Percentiles rank a stretch among this genome's conserved stretches.
Evolutionary conservation across 148 eudicot species (phyloP).

Genomic region (Diospyros kaki): DNA sequence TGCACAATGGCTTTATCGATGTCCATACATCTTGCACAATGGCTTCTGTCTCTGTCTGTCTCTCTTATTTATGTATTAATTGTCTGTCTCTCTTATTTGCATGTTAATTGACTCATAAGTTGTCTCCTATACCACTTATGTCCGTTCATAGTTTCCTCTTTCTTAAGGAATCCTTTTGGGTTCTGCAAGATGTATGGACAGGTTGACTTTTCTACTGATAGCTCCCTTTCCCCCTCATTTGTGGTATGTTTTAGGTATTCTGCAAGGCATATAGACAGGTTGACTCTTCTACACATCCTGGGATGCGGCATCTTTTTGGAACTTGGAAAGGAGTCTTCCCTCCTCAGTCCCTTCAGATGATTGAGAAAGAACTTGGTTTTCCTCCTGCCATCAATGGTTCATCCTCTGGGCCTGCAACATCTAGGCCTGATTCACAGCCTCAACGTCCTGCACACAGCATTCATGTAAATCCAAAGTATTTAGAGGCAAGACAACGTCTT

Average conservation of each 20-base stretch:
- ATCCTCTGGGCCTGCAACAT: conserved; percentile 48
- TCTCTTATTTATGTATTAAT: too few relatives aligned
- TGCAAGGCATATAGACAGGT: conserved; percentile 93
- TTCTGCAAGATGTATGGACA: conserved; percentile 93
- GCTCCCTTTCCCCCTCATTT: conserved; percentile 2
- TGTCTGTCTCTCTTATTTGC: not conserved
- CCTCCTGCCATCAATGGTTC: conserved; percentile 56
- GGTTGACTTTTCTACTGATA: conserved; percentile 57
- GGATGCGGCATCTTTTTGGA: conserved; percentile 94
- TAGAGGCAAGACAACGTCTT: conserved; percentile 86
- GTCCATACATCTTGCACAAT: too few relatives aligned
- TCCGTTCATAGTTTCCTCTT: not conserved
- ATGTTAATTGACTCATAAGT: not conserved
- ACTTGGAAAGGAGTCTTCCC: conserved; percentile 99
- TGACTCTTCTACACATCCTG: conserved; percentile 62
- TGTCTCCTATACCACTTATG: not conserved
- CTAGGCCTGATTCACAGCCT: conserved; percentile 65
- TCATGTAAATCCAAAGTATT: conserved; percentile 93
- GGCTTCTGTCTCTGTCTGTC: too few relatives aligned
- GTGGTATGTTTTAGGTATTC: conserved; percentile 59
- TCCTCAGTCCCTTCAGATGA: conserved; percentile 73
- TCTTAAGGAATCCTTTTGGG: conserved; percentile 41
- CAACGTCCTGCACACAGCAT: conserved; percentile 76
- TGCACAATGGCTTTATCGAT: too few relatives aligned
- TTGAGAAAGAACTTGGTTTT: conserved; percentile 87